Percentiles rank a stretch among this genome's conserved stretches.
phyloP scores from a whole-genome alignment of 139 green algal species.

The Dunaliella sp. region DNA sequence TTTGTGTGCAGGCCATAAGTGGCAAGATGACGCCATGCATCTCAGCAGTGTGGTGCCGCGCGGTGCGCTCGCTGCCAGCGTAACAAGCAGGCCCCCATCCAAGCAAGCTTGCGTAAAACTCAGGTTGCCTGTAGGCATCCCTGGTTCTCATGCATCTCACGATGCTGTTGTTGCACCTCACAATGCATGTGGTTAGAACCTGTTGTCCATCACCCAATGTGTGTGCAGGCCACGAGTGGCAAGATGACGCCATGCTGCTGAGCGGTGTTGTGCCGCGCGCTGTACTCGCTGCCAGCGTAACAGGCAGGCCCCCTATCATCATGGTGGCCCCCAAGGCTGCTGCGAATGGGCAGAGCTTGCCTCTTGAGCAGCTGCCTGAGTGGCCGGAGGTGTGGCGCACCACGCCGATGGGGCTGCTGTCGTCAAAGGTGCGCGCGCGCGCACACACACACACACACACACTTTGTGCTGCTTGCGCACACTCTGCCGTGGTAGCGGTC shows the following conservation, averaged over 20 bases:
- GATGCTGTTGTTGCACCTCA: no score
- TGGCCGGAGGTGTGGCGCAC: slow-evolving; percentile 22
- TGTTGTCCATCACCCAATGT: no score
- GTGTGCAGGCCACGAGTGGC: background rate
- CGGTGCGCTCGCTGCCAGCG: background rate
- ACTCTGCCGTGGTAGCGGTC: no score
- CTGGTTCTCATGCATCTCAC: no score
- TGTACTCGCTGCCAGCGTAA: background rate
- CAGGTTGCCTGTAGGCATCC: no score
- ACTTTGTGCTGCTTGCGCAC: no score
- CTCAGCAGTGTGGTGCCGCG: background rate
- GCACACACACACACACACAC: background rate
- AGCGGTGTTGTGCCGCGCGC: background rate
- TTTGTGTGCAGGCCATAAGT: background rate
- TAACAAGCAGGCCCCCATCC: no score
- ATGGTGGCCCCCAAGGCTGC: background rate
- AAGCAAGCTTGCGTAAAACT: no score
- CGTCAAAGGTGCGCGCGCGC: background rate
- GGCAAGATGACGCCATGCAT: background rate
- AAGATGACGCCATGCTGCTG: background rate
- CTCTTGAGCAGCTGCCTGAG: slow-evolving; percentile 13
- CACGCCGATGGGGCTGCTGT: background rate
- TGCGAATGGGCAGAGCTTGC: background rate
- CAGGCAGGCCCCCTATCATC: background rate
- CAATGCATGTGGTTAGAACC: no score